Evolutionary conservation across 139 green algal genomes (phyloP).

Genomic region (Chlorella sp.): DNA sequence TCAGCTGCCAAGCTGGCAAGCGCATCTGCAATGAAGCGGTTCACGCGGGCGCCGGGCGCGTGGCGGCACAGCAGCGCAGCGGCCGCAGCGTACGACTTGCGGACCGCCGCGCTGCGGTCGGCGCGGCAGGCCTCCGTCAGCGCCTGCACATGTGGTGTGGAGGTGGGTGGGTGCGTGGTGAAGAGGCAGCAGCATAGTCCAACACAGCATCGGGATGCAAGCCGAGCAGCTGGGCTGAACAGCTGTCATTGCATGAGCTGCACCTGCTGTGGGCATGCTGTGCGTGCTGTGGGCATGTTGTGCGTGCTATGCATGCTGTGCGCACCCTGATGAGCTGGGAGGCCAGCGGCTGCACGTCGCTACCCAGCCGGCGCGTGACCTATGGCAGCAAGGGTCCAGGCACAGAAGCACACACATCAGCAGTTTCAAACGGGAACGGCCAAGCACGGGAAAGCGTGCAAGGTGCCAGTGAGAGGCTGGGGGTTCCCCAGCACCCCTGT

Average conservation of each 20-base stretch:
- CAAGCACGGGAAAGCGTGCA: too few relatives aligned
- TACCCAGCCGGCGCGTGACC: slow-evolving; percentile 50
- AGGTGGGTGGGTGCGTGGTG: too few relatives aligned
- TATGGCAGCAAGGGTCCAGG: not conserved
- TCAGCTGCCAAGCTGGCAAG: slow-evolving; percentile 52
- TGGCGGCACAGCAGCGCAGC: slow-evolving; percentile 62
- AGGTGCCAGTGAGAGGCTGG: too few relatives aligned
- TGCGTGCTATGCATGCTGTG: too few relatives aligned
- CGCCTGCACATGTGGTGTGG: slow-evolving; percentile 34
- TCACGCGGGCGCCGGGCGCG: slow-evolving; percentile 56
- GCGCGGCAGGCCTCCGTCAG: slow-evolving; percentile 38
- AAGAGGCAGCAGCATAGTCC: not conserved
- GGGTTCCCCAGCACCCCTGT: too few relatives aligned
- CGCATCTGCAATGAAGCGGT: slow-evolving; percentile 67
- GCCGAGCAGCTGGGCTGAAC: not conserved
- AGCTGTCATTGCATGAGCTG: too few relatives aligned
- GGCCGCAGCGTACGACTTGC: slow-evolving; percentile 72
- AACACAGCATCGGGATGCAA: not conserved
- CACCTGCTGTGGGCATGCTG: too few relatives aligned
- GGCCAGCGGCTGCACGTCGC: slow-evolving; percentile 38
- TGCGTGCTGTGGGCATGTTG: too few relatives aligned
- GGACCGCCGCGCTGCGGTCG: slow-evolving; percentile 72
- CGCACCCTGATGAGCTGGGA: slow-evolving; percentile 48
- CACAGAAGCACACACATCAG: too few relatives aligned
- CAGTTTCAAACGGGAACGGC: too few relatives aligned